A percentile compares a stretch with the other conserved stretches of the same genome.
phyloP scores from a whole-genome alignment of 179 eudicot genomes.

The Pouteria campechiana region DNA sequence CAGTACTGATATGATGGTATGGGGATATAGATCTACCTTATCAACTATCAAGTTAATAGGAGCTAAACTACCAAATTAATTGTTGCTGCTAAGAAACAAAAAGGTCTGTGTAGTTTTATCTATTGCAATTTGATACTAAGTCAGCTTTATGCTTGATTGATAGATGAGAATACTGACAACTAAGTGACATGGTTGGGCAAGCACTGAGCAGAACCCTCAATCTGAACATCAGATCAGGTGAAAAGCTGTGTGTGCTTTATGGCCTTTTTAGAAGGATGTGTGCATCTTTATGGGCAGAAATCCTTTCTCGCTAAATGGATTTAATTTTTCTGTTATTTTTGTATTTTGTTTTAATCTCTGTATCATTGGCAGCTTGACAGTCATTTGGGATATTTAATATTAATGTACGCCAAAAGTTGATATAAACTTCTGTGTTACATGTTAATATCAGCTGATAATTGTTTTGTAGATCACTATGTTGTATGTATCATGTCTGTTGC shows the following conservation, averaged over 20 bases:
- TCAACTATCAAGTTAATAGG: too few relatives aligned
- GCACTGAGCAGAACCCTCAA: constrained; percentile 43
- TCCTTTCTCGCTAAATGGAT: background rate
- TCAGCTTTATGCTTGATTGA: constrained; percentile 56
- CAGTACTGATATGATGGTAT: too few relatives aligned
- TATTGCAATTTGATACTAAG: constrained; percentile 38
- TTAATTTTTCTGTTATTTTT: background rate
- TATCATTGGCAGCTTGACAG: constrained; percentile 33
- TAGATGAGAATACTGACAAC: constrained; percentile 65
- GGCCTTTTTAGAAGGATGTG: constrained; percentile 13
- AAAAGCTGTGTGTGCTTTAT: constrained; percentile 26
- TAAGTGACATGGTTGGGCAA: constrained; percentile 63
- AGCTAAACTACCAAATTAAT: too few relatives aligned
- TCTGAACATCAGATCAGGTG: constrained; percentile 52
- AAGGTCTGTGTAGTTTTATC: constrained; percentile 15
- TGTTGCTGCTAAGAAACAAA: too few relatives aligned
- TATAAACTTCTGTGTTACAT: constrained; percentile 22
- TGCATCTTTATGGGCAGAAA: constrained; percentile 7
- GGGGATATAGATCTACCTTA: too few relatives aligned
- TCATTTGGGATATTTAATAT: constrained; percentile 5
- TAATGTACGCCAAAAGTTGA: constrained; percentile 18
- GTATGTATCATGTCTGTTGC: too few relatives aligned
- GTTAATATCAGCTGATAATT: constrained; percentile 15
- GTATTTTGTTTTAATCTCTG: constrained; percentile 13
- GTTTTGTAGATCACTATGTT: constrained; percentile 1